Conservation (phyloP, 129 eudicot species). For the Heracleum sosnowskyi region DNA sequence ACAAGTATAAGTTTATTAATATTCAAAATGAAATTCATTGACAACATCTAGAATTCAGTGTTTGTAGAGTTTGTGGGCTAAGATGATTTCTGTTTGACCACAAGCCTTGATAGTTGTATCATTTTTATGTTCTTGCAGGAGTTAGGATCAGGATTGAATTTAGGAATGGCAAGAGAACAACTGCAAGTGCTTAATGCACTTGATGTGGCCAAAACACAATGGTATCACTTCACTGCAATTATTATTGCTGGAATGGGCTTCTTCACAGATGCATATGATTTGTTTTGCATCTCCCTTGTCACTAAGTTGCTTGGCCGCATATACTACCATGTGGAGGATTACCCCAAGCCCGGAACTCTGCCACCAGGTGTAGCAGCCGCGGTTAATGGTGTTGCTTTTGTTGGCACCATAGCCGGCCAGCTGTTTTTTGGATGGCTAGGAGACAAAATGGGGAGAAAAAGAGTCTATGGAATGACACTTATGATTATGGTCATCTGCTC, state of each 20-base stretch:
- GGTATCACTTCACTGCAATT: constrained; percentile 1
- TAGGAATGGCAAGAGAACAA: constrained; percentile 4
- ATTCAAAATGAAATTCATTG: too few relatives aligned
- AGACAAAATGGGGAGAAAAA: constrained; percentile 11
- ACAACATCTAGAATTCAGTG: neutral
- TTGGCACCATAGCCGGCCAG: neutral
- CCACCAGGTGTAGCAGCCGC: neutral
- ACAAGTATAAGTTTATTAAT: too few relatives aligned
- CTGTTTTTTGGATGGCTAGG: constrained; percentile 1
- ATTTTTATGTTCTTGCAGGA: neutral
- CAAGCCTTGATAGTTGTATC: neutral
- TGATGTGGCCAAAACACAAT: constrained; percentile 10
- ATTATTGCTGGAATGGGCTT: constrained; percentile 7
- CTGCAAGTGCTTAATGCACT: constrained; percentile 2
- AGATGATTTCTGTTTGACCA: neutral
- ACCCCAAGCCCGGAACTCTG: neutral
- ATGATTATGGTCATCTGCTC: neutral
- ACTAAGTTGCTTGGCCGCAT: constrained; percentile 8
- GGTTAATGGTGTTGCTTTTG: neutral
- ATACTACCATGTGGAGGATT: neutral
- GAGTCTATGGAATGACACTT: constrained; percentile 1
- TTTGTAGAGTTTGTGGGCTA: neutral
- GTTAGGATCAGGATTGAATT: neutral
- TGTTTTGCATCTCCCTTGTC: constrained; percentile 1
- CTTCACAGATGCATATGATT: constrained; percentile 6